phyloP scores from a whole-genome alignment of 2,329 filamentous ascomycete genomes.

The Colletotrichum horii region DNA sequence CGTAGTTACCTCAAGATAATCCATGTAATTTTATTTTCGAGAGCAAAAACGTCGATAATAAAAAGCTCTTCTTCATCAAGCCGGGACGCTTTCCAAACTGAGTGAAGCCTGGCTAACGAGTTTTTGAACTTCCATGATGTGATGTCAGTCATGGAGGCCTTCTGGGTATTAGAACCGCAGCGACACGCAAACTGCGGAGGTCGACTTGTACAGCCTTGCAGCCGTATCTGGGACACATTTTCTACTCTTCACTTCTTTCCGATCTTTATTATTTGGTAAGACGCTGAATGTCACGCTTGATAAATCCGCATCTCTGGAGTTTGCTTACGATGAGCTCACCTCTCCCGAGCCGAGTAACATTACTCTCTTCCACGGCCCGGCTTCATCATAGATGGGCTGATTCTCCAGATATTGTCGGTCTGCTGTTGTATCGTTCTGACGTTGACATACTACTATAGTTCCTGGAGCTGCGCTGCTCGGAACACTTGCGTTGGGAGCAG shows the following conservation, averaged over 20 bases:
- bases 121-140: background rate
- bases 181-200: background rate
- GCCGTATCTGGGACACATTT: background rate
- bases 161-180: background rate
- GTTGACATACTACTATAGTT: background rate
- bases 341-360: accelerated
- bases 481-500: background rate
- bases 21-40: background rate
- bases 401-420: background rate
- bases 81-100: background rate
- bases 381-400: background rate
- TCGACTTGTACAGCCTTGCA: background rate
- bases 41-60: background rate
- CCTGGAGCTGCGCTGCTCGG: accelerated
- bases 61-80: no score
- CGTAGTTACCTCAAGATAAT: accelerated
- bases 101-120: background rate
- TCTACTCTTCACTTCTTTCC: background rate
- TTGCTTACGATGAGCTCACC: background rate
- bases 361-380: background rate
- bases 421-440: background rate
- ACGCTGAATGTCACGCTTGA: accelerated
- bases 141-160: accelerated
- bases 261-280: accelerated
- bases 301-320: accelerated